Conservation (phyloP, 768 basidiomycete genomes). For the Tricholoma furcatifolium region DNA sequence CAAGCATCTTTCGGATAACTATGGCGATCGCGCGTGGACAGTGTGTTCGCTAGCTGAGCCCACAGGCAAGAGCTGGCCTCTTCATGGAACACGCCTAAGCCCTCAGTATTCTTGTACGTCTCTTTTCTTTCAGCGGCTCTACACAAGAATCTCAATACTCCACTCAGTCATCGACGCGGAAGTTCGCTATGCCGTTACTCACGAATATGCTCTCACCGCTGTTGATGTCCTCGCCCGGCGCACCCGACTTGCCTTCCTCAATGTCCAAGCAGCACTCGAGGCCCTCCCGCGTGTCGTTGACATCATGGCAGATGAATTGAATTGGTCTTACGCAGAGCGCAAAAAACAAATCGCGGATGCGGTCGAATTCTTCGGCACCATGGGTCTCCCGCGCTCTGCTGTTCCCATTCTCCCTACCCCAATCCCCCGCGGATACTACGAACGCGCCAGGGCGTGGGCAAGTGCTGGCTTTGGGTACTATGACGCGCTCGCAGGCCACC, state of each 20-base stretch:
- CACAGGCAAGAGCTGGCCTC: constrained; percentile 81
- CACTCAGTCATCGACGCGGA: constrained; percentile 84
- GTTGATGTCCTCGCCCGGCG: constrained; percentile 91
- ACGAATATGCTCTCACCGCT: constrained; percentile 93
- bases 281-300: constrained; percentile 86
- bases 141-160: background rate
- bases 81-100: constrained; percentile 75
- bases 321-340: constrained; percentile 67
- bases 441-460: constrained; percentile 35
- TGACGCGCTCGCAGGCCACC: constrained; percentile 15
- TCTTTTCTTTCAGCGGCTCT: background rate
- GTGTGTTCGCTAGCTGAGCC: constrained; percentile 79
- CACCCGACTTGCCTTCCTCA: constrained; percentile 90
- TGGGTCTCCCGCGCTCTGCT: constrained; percentile 75
- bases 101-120: constrained; percentile 73
- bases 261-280: constrained; percentile 80
- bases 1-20: constrained; percentile 88
- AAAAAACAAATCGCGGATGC: constrained; percentile 56
- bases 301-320: constrained; percentile 85
- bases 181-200: constrained; percentile 80
- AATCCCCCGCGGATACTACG: constrained; percentile 23
- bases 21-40: constrained; percentile 96
- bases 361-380: constrained; percentile 70
- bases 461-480: constrained; percentile 29
- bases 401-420: constrained; percentile 24